phyloP scores from a whole-genome alignment of 805 yeast genomes.

The Candida fluviatilis region DNA sequence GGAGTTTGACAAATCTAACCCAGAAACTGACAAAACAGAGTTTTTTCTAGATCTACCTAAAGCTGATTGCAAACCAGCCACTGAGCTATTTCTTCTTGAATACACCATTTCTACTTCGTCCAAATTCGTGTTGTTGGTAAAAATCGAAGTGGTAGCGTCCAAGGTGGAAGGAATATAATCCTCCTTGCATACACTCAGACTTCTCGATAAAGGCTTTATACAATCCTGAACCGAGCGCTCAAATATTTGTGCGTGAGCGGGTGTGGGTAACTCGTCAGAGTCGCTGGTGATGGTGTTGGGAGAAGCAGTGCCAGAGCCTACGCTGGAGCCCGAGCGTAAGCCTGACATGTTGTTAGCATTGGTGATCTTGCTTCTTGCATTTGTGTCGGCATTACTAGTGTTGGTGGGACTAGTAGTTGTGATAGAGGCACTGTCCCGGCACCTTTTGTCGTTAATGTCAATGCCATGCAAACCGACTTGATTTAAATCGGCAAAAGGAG shows the following conservation, averaged over 20 bases:
- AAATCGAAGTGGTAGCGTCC: slow-evolving; percentile 60
- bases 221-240: slow-evolving; percentile 40
- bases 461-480: not conserved
- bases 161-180: slow-evolving; percentile 78
- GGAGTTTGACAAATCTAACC: slow-evolving; percentile 5
- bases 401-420: slow-evolving; percentile 5
- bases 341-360: no score
- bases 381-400: no score
- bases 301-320: no score
- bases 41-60: slow-evolving; percentile 43
- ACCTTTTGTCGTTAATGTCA: not conserved
- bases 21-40: slow-evolving; percentile 23
- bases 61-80: slow-evolving; percentile 45
- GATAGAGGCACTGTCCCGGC: not conserved
- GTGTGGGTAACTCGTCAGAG: not conserved
- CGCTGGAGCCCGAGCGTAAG: no score
- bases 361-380: no score
- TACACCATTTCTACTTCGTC: slow-evolving; percentile 70
- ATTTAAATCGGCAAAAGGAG: not conserved
- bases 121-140: slow-evolving; percentile 60
- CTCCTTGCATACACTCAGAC: slow-evolving; percentile 36
- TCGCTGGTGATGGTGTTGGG: not conserved
- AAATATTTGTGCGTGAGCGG: slow-evolving; percentile 20
- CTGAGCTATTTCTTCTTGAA: slow-evolving; percentile 55
- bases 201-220: slow-evolving; percentile 8